Conservation (phyloP, 495 filamentous ascomycete species). For the Penicillium longicatenatum region DNA sequence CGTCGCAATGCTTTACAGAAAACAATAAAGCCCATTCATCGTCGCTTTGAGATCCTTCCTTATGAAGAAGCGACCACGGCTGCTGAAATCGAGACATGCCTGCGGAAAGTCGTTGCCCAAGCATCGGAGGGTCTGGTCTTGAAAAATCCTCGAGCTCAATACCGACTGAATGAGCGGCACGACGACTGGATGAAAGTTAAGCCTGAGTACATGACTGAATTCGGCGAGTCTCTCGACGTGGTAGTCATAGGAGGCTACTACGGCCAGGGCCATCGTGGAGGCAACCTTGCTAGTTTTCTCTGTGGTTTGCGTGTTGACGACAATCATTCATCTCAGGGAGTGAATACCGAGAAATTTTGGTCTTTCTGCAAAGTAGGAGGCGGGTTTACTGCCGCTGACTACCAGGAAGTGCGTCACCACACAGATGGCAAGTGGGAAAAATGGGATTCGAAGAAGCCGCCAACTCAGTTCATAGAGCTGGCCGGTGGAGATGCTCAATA, state of each 20-base stretch:
- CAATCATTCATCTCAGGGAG: slow-evolving; percentile 51
- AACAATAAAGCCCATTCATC: slow-evolving; percentile 63
- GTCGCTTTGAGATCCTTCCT: slow-evolving; percentile 81
- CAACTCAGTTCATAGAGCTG: slow-evolving; percentile 77
- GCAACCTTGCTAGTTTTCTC: slow-evolving; percentile 79
- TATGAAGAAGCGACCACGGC: slow-evolving; percentile 66
- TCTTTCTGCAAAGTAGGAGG: slow-evolving; percentile 97
- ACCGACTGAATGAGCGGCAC: slow-evolving; percentile 86
- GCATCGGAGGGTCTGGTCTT: slow-evolving; percentile 89
- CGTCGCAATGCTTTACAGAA: slow-evolving; percentile 73
- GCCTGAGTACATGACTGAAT: slow-evolving; percentile 97
- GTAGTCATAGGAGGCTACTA: slow-evolving; percentile 92
- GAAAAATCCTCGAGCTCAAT: slow-evolving; percentile 88
- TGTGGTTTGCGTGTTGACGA: slow-evolving; percentile 82
- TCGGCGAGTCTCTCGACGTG: slow-evolving; percentile 89
- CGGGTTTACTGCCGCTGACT: slow-evolving; percentile 84
- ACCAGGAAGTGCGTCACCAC: slow-evolving; percentile 73
- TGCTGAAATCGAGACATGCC: slow-evolving; percentile 71
- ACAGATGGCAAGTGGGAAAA: slow-evolving; percentile 90
- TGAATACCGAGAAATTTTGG: slow-evolving; percentile 72
- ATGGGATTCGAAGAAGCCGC: slow-evolving; percentile 81
- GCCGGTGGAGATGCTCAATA: slow-evolving; percentile 72
- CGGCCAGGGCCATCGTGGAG: slow-evolving; percentile 82
- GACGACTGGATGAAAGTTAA: slow-evolving; percentile 99
- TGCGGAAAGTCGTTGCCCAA: slow-evolving; percentile 83